Base-by-base conservation (phyloP, 106 monocot genomes). In the Dioscorea zingiberensis region DNA sequence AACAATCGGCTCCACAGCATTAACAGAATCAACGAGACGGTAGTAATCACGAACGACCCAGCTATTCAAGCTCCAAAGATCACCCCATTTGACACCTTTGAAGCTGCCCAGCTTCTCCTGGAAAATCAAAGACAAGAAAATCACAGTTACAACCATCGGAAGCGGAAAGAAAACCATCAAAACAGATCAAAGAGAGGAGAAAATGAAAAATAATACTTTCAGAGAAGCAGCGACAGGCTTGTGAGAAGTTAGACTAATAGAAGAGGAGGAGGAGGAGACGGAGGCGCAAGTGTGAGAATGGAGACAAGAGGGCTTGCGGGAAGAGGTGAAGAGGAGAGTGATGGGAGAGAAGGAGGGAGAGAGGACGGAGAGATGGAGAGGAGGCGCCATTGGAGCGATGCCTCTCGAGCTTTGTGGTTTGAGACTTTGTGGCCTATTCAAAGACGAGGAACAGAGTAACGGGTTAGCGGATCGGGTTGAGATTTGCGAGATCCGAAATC, bases 41-140 rank as follows among this genome's bases (percentile, higher is more conserved):
- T 84, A 80, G 71, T 98, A 98, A 70, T 99, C 98, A 0, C 84
- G 71, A 2, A 99, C 82, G 16, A 99, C 89, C 98, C 93, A 99
- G 30, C 69, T 84, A 69, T 93, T 99, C 70, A 99, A 67, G 67
- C 71, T 99, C 61, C 75, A 74, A 9, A 99, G 17, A 30, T 99
- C 93, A 32, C 54, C 81, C 93, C 89, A 93, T n/a, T 75, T 75
- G 25, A 22, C 64, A n/a, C 62, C 58, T 44, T 70, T 69, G 48
- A 69, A 49, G 55, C 13, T 11, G 12, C 60, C 68, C 48, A 65
- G 4, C 27, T 57, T 69, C 47, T 76, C 80, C 84, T 76, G 65
- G 25, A 26, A 28, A 38, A 15, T 21, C 51, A 44, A 21, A 30
- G 11, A 26, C 18, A 65, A 64, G 23, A n/a, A 25, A 55, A n/a